Percentiles rank a stretch among this genome's conserved stretches.
These are phyloP conservation scores for Mariannaea sp. DNA, from an alignment of 2,329 filamentous ascomycete genomes.

Conservation along the genomic window DNA sequence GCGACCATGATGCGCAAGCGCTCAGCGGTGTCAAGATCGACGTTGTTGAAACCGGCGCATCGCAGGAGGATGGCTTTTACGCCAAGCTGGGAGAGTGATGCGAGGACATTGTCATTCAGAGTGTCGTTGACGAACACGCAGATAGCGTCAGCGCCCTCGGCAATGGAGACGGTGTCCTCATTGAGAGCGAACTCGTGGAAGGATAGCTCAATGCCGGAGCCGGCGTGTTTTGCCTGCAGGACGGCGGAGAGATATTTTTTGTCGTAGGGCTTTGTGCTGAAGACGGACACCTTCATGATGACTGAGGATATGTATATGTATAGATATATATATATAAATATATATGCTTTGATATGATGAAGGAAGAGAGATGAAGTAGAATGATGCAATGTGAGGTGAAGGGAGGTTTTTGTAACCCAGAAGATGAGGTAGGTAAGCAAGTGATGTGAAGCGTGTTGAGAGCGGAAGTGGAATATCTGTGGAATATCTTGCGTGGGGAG, in stretches of 20 bases:
- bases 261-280: slow-evolving; percentile 69
- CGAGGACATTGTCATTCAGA: slow-evolving; percentile 56
- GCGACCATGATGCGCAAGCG: slow-evolving; percentile 63
- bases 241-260: slow-evolving; percentile 56
- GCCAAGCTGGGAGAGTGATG: slow-evolving; percentile 53
- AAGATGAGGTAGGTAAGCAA: no score
- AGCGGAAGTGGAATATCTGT: no score
- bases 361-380: slow-evolving; percentile 1
- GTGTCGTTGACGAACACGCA: slow-evolving; percentile 73
- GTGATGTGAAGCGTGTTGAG: no score
- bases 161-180: slow-evolving; percentile 60
- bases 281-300: slow-evolving; percentile 64
- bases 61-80: slow-evolving; percentile 65
- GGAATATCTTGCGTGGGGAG: slow-evolving; percentile 29
- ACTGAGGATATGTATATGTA: neutral
- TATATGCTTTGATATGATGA: neutral
- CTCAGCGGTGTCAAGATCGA: slow-evolving; percentile 62
- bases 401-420: no score
- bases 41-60: slow-evolving; percentile 71
- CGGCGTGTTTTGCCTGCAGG: slow-evolving; percentile 41
- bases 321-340: neutral
- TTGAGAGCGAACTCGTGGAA: slow-evolving; percentile 64
- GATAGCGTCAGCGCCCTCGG: slow-evolving; percentile 58
- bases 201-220: slow-evolving; percentile 51
- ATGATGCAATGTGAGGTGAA: no score